A percentile compares a stretch with the other conserved stretches of the same genome.
Conservation (phyloP, 345 rosid genomes). For the Brassica carinata region DNA sequence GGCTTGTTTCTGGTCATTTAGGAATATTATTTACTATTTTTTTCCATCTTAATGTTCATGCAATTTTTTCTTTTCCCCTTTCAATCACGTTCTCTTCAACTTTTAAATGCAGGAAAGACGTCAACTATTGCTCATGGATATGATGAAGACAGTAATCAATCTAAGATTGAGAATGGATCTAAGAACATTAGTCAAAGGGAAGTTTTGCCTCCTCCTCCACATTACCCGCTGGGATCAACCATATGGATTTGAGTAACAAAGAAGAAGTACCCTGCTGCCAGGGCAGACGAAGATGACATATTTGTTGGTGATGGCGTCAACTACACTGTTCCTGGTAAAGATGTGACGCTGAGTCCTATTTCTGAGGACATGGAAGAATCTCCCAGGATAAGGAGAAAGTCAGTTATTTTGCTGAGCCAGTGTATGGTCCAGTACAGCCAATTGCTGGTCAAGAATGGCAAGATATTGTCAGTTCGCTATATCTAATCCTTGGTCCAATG, state of each 20-base stretch:
- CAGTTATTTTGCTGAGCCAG: slow-evolving; percentile 70
- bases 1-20: neutral
- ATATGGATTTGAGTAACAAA: slow-evolving; percentile 56
- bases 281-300: slow-evolving; percentile 81
- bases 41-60: neutral
- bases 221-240: slow-evolving; percentile 55
- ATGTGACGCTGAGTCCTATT: slow-evolving; percentile 75
- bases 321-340: slow-evolving; percentile 79
- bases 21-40: neutral
- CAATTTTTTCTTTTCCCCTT: neutral
- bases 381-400: slow-evolving; percentile 83
- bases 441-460: slow-evolving; percentile 81
- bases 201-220: slow-evolving; percentile 74
- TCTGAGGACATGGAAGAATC: slow-evolving; percentile 99
- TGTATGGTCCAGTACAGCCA: slow-evolving; percentile 83
- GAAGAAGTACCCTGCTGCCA: slow-evolving; percentile 60
- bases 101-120: slow-evolving; percentile 53
- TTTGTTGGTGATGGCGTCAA: slow-evolving; percentile 88
- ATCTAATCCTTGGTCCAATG: neutral
- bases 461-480: slow-evolving; percentile 55
- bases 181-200: slow-evolving; percentile 52
- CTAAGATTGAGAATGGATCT: slow-evolving; percentile 49
- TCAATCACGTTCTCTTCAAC: neutral
- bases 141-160: slow-evolving; percentile 59
- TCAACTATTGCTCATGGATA: slow-evolving; percentile 52